A percentile compares a stretch with the other conserved stretches of the same genome.
phyloP scores from a whole-genome alignment of 2,329 filamentous ascomycete species.

The Botrytis deweyae region DNA sequence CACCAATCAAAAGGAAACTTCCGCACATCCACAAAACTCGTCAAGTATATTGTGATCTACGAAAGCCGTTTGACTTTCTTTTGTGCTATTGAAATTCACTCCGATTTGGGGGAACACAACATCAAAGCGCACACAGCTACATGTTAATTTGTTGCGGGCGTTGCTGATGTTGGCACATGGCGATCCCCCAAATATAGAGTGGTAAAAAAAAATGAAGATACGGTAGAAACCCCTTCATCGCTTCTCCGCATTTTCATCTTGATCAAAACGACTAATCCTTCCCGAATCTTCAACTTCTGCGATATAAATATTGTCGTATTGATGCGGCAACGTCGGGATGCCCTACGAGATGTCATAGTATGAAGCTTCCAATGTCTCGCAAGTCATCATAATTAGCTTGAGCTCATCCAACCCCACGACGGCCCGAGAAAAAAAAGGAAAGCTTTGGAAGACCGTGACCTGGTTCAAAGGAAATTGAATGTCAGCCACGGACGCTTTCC shows the following conservation, averaged over 20 bases:
- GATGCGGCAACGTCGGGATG: background rate
- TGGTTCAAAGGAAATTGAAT: constrained; percentile 6
- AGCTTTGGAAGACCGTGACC: background rate
- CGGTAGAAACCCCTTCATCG: background rate
- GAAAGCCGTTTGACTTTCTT: constrained; percentile 11
- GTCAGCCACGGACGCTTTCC: background rate
- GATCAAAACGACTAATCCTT: background rate
- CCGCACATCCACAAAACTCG: background rate
- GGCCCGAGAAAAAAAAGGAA: background rate
- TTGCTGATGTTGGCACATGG: constrained; percentile 1
- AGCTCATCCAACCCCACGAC: background rate
- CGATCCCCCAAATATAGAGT: background rate
- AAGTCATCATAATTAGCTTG: background rate
- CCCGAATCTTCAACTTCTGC: background rate
- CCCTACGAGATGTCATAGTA: background rate
- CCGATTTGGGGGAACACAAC: constrained; percentile 7
- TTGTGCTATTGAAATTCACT: constrained; percentile 3
- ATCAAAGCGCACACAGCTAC: constrained; percentile 10
- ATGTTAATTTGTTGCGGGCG: background rate
- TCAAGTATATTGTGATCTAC: constrained; percentile 20
- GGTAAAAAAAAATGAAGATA: background rate
- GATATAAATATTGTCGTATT: background rate
- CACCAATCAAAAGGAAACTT: background rate
- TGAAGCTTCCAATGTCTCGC: background rate
- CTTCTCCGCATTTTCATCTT: background rate